Evolutionary conservation across 768 basidiomycete species (phyloP).

Genomic region (Candolleomyces eurysporus): DNA sequence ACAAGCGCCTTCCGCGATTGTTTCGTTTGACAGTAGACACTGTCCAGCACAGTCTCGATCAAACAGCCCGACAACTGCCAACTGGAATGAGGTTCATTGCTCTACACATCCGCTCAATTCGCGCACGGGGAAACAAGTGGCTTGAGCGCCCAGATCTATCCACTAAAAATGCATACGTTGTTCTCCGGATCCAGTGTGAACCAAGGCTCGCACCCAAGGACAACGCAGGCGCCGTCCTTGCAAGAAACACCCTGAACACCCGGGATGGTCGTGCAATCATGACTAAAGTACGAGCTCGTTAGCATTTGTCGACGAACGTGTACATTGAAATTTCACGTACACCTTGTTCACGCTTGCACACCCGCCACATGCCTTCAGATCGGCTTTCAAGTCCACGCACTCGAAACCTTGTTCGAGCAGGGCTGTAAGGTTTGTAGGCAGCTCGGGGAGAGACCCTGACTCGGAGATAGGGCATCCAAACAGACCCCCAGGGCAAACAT

Average conservation of each 20-base stretch:
- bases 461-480: conserved; percentile 2
- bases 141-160: background rate
- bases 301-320: background rate
- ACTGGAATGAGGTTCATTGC: background rate
- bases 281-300: background rate
- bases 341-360: background rate
- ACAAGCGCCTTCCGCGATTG: too few species aligned
- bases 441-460: background rate
- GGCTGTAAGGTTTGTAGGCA: background rate
- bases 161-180: background rate
- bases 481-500: background rate
- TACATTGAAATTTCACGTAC: background rate
- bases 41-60: background rate
- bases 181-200: background rate
- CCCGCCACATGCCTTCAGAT: background rate
- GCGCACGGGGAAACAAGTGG: background rate
- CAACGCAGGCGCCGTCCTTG: background rate
- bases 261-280: background rate
- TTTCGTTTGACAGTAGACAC: background rate
- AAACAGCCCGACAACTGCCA: background rate
- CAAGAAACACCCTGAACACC: background rate
- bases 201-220: background rate
- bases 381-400: background rate
- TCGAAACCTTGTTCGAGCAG: background rate
- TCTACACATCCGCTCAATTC: background rate